phyloP scores from a whole-genome alignment of 495 filamentous ascomycete species.

The Bryoglossum gracile region DNA sequence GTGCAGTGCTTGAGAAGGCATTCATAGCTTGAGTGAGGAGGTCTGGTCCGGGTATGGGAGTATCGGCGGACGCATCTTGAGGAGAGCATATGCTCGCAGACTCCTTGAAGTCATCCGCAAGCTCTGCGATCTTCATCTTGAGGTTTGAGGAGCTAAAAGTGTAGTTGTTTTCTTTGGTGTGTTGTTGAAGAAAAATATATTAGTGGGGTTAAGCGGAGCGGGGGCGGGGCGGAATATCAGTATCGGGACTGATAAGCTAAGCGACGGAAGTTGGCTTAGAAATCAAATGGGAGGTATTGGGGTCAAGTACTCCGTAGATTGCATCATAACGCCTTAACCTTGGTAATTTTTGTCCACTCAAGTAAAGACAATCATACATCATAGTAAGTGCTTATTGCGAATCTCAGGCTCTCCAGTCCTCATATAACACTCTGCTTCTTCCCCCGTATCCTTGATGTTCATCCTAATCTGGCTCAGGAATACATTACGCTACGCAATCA shows the following conservation, averaged over 20 bases:
- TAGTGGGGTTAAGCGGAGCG: background rate
- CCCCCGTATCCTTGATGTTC: no score
- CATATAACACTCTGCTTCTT: no score
- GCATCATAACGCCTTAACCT: no score
- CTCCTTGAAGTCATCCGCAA: slow-evolving; percentile 23
- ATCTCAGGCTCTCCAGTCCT: no score
- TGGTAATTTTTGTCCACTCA: no score
- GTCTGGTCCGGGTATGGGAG: slow-evolving; percentile 2
- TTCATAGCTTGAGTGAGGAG: slow-evolving; percentile 22
- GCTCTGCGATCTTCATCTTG: slow-evolving; percentile 39
- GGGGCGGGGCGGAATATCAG: slow-evolving; percentile 4
- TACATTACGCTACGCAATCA: no score
- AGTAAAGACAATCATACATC: no score
- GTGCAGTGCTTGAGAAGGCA: slow-evolving; percentile 1
- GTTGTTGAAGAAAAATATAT: slow-evolving; percentile 3
- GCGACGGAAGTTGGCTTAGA: background rate
- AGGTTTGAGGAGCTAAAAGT: background rate
- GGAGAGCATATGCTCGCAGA: slow-evolving; percentile 14
- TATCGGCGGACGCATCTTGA: background rate
- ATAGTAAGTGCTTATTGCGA: no score
- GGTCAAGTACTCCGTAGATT: no score
- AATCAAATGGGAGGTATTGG: background rate
- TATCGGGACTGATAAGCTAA: no score
- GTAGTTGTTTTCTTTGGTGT: background rate
- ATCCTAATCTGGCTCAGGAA: no score